These are phyloP conservation scores for Neonectria faginata DNA, from an alignment of 2,329 filamentous ascomycete genomes.

Conservation along the genomic window DNA sequence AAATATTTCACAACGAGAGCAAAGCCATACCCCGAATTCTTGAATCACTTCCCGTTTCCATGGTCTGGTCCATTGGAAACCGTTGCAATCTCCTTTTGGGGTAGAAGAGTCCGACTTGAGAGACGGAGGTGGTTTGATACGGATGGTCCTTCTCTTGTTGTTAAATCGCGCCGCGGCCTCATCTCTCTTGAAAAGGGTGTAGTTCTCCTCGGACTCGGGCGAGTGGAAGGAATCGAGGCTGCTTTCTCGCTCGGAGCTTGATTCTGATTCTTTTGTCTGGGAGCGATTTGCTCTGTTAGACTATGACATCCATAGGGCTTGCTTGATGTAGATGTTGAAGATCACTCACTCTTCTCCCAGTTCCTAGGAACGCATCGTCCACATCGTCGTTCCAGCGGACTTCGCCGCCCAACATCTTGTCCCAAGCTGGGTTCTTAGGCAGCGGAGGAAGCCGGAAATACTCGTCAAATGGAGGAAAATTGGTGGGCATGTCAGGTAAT, in stretches of 20 bases:
- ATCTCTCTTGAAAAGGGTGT: neutral
- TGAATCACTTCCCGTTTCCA: conserved; percentile 20
- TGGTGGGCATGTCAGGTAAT: neutral
- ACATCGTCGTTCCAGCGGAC: neutral
- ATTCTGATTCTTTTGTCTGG: neutral
- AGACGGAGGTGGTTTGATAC: neutral
- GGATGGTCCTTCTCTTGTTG: neutral
- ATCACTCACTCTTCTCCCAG: neutral
- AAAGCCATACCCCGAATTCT: conserved; percentile 37
- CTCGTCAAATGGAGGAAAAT: conserved; percentile 2
- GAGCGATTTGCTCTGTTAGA: neutral
- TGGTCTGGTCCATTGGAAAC: conserved; percentile 19
- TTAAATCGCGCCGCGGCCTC: too few relatives aligned
- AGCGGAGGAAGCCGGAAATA: neutral
- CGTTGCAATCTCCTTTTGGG: neutral
- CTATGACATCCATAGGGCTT: neutral
- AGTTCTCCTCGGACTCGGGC: neutral
- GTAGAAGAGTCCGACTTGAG: neutral
- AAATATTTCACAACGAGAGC: conserved; percentile 28
- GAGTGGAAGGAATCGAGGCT: neutral
- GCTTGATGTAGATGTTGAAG: neutral
- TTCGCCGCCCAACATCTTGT: neutral
- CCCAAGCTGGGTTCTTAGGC: neutral
- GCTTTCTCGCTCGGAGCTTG: neutral
- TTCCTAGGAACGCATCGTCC: neutral